A percentile compares a stretch with the other conserved stretches of the same genome.
phyloP scores from a whole-genome alignment of 106 monocot species.

The Dendrobium nobile region DNA sequence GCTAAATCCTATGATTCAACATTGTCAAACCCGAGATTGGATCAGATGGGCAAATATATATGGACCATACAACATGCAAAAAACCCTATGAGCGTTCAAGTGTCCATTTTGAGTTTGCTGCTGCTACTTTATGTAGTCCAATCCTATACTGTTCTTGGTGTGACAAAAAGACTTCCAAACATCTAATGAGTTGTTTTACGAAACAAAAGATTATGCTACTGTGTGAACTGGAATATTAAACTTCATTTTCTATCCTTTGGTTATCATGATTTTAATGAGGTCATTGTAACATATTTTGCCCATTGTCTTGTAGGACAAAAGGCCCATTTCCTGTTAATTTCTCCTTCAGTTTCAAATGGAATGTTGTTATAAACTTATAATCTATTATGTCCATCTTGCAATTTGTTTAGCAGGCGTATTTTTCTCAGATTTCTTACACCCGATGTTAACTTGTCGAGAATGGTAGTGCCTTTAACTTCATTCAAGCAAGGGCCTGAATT shows the following conservation, averaged over 20 bases:
- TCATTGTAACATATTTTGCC: neutral
- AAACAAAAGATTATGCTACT: neutral
- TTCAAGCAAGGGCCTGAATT: slow-evolving; percentile 11
- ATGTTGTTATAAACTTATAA: neutral
- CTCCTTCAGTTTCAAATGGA: neutral
- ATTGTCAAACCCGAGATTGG: too few species aligned
- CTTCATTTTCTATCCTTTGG: neutral
- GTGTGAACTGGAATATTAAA: neutral
- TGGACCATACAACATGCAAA: too few species aligned
- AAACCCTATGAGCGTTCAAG: neutral
- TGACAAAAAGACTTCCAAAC: neutral
- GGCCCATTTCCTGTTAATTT: neutral
- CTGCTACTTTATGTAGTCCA: neutral
- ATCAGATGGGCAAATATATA: too few species aligned
- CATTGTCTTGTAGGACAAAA: neutral
- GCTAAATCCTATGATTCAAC: too few species aligned
- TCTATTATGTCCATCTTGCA: neutral
- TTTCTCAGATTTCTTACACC: slow-evolving; percentile 12
- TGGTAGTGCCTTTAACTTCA: slow-evolving; percentile 17
- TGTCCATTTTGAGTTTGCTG: neutral
- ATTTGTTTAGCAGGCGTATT: slow-evolving; percentile 20
- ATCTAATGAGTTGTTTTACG: neutral
- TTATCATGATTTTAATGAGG: neutral
- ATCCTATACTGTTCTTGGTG: neutral
- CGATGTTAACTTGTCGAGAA: slow-evolving; percentile 23